Base-by-base conservation (phyloP, 441 rosid genomes). In the Arabidopsis hybrid region DNA sequence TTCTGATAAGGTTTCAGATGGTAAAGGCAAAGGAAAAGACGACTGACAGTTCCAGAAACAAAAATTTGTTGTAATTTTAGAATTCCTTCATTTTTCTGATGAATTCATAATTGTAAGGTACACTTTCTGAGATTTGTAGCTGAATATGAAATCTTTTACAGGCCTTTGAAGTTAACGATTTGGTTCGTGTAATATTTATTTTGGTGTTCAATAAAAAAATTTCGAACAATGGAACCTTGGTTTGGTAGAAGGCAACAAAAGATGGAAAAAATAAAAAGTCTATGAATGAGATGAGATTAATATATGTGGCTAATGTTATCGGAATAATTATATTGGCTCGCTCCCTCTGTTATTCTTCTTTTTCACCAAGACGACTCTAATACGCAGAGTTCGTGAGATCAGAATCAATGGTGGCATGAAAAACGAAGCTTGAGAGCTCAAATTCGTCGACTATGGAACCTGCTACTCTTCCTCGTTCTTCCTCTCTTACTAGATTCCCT, bases 1-100 rank as follows among this genome's bases (percentile, higher is more conserved):
- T 38, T 56, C 75, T 36, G 80, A 72, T 36, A 71, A 72, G 62
- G 91, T 78, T 7, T 74, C 83, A 9, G 95, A 89, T 69, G 79
- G 81, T 59, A 88, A 89, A 85, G 94, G 88, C 79, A 92, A 92
- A 83, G 89, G 87, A 45, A 85, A 89, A 86, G 93, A 90, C 32
- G 89, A 87, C n/a, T 85, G 87, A 74, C 35, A 45, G 14, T 7
- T 29, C 35, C 52, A 12, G 5, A 5, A 11, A 43, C 2, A 21
- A 26, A 26, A 26, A 26, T 26, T 32, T 76, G 75, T 71, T 77
- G 80, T 77, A 77, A 70, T 18, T 45, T 60, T 77, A 65, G 69
- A 3, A 59, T 77, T 16, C 57, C 67, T 77, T 71, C 36, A 50
- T 60, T 77, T 60, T 51, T 71, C 80, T 26, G 35, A 71, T 49